Base-by-base conservation (phyloP, 1,284 basidiomycete species). In the Leccinum variabile region DNA sequence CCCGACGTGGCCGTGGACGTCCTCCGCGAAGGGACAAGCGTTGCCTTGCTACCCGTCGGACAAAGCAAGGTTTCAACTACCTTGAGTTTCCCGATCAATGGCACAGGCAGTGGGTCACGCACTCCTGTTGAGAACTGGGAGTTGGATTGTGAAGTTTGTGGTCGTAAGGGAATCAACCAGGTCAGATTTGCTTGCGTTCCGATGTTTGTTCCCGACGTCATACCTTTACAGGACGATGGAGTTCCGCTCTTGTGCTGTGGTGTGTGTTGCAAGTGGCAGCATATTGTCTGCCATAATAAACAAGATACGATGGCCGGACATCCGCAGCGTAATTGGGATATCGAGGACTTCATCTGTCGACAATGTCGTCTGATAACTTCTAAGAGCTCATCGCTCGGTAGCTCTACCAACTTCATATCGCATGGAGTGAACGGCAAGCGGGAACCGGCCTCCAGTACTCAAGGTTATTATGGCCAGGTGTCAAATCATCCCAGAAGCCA, bases 141-240 rank as follows among this genome's bases (percentile, higher is more conserved):
- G 61, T 79, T 95, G 53, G 87, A 90, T 69, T 95, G 93, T 73
- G 93, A 95, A 70, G 81, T 95, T 22, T 95, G 93, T 72, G 82
- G 82, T 57, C 81, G 82, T 59, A 81, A 79, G 37, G 91, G 91
- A 9, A 77, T 85, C 60, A 94, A 94, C 71, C 72, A 86, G 66
- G 91, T 91, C 65, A 64, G 84, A 57, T 57, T 30, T 41, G 70
- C 59, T 54, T 44, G 1, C 49, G 55, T 25, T 16, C 3, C 52
- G n/a, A 37, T 18, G 30, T 46, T 53, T 41, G 66, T 39, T 53
- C 37, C 59, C 33, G 16, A 56, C 52, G 56, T 62, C 66, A 59
- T 18, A 25, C 49, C 39, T 60, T 59, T 32, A 22, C 39, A 94
- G 90, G 90, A 94, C 66, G 91, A 91, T 66, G 87, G 86, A 25